Evolutionary conservation across 2,329 filamentous ascomycete genomes (phyloP).

Genomic region (Lecanoromycetidae sp.): DNA sequence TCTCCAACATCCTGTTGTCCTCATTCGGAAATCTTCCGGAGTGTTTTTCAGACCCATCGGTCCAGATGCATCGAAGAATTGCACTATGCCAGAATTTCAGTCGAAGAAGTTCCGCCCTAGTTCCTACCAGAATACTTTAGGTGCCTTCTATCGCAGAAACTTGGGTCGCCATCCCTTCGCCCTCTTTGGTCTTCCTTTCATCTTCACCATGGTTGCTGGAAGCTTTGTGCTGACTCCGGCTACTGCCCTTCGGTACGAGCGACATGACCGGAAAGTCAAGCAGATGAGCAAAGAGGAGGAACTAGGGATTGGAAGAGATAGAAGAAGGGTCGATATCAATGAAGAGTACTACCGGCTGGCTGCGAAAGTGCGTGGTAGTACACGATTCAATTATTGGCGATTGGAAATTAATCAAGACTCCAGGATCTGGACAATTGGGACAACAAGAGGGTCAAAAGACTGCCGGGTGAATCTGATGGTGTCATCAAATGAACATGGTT

Average conservation of each 20-base stretch:
- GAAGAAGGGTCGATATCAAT: slow-evolving; percentile 18
- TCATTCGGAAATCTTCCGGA: too few relatives aligned
- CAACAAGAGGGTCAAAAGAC: slow-evolving; percentile 81
- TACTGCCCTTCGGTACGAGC: slow-evolving; percentile 85
- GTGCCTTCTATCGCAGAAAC: slow-evolving; percentile 61
- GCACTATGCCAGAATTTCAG: slow-evolving; percentile 1
- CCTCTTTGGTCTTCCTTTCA: slow-evolving; percentile 87
- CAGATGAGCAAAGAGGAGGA: slow-evolving; percentile 78
- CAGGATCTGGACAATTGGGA: slow-evolving; percentile 96
- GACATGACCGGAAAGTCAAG: slow-evolving; percentile 78
- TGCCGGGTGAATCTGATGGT: slow-evolving; percentile 83
- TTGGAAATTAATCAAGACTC: slow-evolving; percentile 50
- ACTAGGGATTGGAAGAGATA: slow-evolving; percentile 44
- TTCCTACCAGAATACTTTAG: slow-evolving; percentile 44
- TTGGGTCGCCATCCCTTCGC: slow-evolving; percentile 75
- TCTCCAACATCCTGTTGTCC: too few relatives aligned
- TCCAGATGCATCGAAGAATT: too few relatives aligned
- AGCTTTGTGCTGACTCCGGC: slow-evolving; percentile 92
- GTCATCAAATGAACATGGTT: slow-evolving; percentile 41
- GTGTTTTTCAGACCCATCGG: too few relatives aligned
- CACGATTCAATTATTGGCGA: slow-evolving; percentile 13
- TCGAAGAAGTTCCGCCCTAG: slow-evolving; percentile 6
- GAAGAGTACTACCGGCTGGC: slow-evolving; percentile 34
- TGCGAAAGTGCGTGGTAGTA: slow-evolving; percentile 19
- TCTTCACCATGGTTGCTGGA: slow-evolving; percentile 76